phyloP scores from a whole-genome alignment of 176 grass and related monocot genomes.

The Paspalum notatum region DNA sequence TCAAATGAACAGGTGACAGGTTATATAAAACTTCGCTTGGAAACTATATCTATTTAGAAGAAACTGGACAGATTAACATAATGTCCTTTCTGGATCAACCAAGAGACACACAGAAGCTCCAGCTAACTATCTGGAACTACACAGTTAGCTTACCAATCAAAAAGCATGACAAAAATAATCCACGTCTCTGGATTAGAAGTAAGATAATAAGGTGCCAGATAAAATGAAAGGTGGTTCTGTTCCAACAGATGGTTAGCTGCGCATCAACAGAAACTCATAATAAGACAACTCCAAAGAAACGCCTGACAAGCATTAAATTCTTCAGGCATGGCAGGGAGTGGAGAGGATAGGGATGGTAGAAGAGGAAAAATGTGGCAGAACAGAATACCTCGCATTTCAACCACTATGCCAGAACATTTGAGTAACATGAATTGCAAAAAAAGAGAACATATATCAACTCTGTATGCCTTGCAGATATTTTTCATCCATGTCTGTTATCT shows the following conservation, averaged over 20 bases:
- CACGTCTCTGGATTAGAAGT: background rate
- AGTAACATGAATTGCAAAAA: conserved; percentile 38
- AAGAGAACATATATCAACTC: conserved; percentile 20
- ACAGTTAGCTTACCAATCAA: background rate
- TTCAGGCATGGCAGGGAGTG: background rate
- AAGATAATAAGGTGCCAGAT: background rate
- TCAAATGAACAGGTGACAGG: background rate
- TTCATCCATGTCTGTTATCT: conserved; percentile 41
- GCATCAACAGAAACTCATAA: background rate
- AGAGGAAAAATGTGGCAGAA: conserved; percentile 17
- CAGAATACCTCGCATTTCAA: conserved; percentile 30
- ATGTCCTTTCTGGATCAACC: background rate
- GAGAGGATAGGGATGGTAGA: background rate
- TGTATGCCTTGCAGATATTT: conserved; percentile 38
- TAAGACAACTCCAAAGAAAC: conserved; percentile 24
- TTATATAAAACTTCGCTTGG: conserved; percentile 22
- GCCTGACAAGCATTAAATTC: background rate
- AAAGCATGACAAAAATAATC: background rate
- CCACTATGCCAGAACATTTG: conserved; percentile 21
- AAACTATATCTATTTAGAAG: conserved; percentile 7
- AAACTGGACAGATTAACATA: background rate
- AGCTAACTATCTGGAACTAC: conserved; percentile 22
- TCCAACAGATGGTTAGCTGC: background rate
- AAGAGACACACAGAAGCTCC: background rate
- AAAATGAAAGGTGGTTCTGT: conserved; percentile 1